phyloP scores from a whole-genome alignment of 345 rosid species.

The Gossypium bickii region DNA sequence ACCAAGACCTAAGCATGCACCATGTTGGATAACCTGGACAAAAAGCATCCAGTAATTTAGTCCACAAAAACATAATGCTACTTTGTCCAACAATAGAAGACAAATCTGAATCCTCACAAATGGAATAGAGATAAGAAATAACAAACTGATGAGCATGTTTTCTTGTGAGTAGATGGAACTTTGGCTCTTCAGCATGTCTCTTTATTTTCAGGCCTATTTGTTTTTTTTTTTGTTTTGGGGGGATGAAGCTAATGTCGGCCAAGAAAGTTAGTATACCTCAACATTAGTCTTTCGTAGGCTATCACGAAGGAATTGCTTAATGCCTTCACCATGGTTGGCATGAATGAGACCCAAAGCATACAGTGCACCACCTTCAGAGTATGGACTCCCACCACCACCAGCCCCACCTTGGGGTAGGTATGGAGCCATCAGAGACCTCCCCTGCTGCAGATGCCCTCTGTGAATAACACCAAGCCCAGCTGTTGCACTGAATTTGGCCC shows the following conservation, averaged over 20 bases:
- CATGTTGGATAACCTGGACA: conserved; percentile 95
- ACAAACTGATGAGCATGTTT: neutral
- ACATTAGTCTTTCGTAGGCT: conserved; percentile 82
- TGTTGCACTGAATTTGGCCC: conserved; percentile 99
- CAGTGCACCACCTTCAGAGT: conserved; percentile 97
- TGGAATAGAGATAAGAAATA: neutral
- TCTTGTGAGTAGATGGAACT: neutral
- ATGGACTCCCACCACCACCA: conserved; percentile 96
- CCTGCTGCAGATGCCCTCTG: conserved; percentile 94
- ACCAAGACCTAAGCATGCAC: conserved; percentile 80
- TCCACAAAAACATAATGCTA: neutral
- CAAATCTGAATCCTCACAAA: neutral
- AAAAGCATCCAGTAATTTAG: conserved; percentile 6
- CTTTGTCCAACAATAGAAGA: neutral
- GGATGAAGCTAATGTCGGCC: neutral
- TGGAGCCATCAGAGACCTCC: conserved; percentile 97
- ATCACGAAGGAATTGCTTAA: conserved; percentile 91
- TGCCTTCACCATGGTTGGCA: conserved; percentile 99
- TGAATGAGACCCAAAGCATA: conserved; percentile 98
- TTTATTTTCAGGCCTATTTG: neutral
- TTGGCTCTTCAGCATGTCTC: neutral
- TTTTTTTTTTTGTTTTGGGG: neutral
- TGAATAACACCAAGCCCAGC: conserved; percentile 99
- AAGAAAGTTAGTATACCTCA: conserved; percentile 50
- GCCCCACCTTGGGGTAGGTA: conserved; percentile 97